Percentiles rank a stretch among this genome's conserved stretches.
Evolutionary conservation across 768 basidiomycete species (phyloP).

Genomic region (Clathrus columnatus): DNA sequence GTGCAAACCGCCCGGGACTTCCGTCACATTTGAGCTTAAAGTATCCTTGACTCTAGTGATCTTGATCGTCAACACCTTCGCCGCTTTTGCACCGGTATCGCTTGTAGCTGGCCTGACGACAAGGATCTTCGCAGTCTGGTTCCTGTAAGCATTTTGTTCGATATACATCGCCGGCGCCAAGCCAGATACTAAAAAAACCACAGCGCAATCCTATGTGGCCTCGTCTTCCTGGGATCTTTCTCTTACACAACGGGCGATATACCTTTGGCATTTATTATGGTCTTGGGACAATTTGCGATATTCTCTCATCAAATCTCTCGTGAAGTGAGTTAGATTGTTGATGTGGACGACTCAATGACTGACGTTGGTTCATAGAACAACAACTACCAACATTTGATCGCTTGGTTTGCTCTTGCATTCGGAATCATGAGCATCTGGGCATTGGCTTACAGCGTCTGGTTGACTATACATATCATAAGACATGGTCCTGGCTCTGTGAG

Average conservation of each 20-base stretch:
- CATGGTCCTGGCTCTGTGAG: slow-evolving; percentile 8
- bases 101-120: neutral
- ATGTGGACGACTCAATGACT: too few relatives aligned
- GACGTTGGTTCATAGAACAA: neutral
- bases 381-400: slow-evolving; percentile 7
- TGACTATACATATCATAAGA: slow-evolving; percentile 3
- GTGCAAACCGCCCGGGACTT: neutral
- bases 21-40: neutral
- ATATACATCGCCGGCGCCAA: neutral
- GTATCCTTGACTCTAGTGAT: neutral
- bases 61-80: slow-evolving; percentile 8
- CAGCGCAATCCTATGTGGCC: slow-evolving; percentile 7
- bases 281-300: slow-evolving; percentile 10
- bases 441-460: slow-evolving; percentile 4
- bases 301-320: slow-evolving; percentile 8
- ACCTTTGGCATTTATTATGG: slow-evolving; percentile 5
- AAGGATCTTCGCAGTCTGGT: slow-evolving; percentile 12
- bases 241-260: slow-evolving; percentile 8
- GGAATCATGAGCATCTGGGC: slow-evolving; percentile 9
- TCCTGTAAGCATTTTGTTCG: slow-evolving; percentile 6
- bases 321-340: neutral
- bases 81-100: slow-evolving; percentile 10
- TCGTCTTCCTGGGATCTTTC: slow-evolving; percentile 5
- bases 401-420: slow-evolving; percentile 8
- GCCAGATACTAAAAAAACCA: too few relatives aligned